Evolutionary conservation across 768 basidiomycete species (phyloP), one percentile per base, ranked within the genome.

Genomic region (Lactarius vividus): DNA sequence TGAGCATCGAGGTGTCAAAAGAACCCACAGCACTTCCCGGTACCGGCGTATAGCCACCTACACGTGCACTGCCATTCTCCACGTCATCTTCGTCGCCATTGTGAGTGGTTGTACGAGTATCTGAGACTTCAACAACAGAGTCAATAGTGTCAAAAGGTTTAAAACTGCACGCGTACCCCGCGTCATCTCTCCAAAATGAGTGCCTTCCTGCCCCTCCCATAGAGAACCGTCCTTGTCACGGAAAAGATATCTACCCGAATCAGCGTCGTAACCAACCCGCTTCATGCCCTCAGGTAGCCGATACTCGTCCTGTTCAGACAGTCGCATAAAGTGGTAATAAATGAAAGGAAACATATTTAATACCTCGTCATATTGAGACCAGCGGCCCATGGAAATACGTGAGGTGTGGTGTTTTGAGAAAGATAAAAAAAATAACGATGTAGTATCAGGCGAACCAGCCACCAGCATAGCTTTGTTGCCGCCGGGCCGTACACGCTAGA

Each of bases 251-350:
- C 82, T 78, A 57, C 84, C 82, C 1, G 81, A 80, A 77, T 92
- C 91, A 4, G 86, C 78, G 75, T 93, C 91, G 72, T 92, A 92
- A 13, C 89, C 91, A 63, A 89, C 83, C 39, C 91, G 85, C 67
- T 84, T 78, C 73, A 83, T 75, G 49, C 83, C 83, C 60, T 80
- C 80, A 1, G 83, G 83, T 59, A 84, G 79, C 67, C 83, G 79
- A 70, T 83, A 81, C n/a, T 78, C 77, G 64, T 84, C 83, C 83
- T 84, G 64, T 15, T 65, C 18, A 57, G 10, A 16, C 44, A 63
- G 37, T 61, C 35, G n/a, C 35, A 66, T 23, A 28, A 20, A 37
- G 35, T 15, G 28, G 9, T n/a, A 18, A 1, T 11, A 16, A 13
- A 58, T 18, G 52, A 37, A 18, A 23, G 10, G 7, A 26, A 8